Conservation (phyloP, 305 asterid genomes). For the Plantago coronopus region DNA sequence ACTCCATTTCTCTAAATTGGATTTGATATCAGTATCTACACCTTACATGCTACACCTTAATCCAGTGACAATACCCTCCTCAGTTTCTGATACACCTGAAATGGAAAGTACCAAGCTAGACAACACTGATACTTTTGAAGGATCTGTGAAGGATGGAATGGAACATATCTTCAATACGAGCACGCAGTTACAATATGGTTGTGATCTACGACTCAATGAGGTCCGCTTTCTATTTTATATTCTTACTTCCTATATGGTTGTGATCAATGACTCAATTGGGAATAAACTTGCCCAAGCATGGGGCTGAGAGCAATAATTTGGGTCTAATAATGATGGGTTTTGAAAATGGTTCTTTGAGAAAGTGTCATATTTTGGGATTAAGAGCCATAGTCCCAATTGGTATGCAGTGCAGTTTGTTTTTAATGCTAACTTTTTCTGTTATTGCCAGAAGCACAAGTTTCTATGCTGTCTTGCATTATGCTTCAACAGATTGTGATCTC, state of each 20-base stretch:
- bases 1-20: conserved; percentile 53
- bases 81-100: conserved; percentile 74
- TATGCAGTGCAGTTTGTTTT: background rate
- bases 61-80: conserved; percentile 83
- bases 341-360: too few species aligned
- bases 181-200: conserved; percentile 88
- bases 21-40: conserved; percentile 62
- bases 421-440: background rate
- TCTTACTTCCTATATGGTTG: too few species aligned
- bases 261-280: too few species aligned
- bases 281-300: too few species aligned
- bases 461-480: background rate
- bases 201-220: conserved; percentile 96
- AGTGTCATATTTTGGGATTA: too few species aligned
- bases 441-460: too few species aligned
- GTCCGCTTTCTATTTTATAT: conserved; percentile 30
- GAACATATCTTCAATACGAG: conserved; percentile 85
- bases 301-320: too few species aligned
- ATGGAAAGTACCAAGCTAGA: conserved; percentile 60
- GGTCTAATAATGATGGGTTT: too few species aligned
- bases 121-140: conserved; percentile 69
- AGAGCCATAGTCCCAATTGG: too few species aligned
- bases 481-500: conserved; percentile 13
- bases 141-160: conserved; percentile 84
- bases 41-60: conserved; percentile 89